Evolutionary conservation across 1,284 basidiomycete genomes (phyloP), one percentile per base, ranked within the genome.

Genomic region (Mycocalia duriaeana): DNA sequence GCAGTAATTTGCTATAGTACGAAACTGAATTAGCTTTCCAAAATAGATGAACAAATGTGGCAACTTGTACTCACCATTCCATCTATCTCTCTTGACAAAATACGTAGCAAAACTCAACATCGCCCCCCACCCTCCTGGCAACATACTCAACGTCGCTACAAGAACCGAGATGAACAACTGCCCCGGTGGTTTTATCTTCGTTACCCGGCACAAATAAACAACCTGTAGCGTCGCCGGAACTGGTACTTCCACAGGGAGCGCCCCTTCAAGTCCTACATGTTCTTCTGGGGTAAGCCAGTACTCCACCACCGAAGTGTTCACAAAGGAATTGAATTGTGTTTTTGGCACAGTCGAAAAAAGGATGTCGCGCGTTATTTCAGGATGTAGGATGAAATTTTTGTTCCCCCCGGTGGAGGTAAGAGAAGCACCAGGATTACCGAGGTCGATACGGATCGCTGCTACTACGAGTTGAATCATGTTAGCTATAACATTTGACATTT

Each of bases 71-170:
- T n/a, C n/a, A n/a, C n/a, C n/a, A n/a, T n/a, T n/a, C n/a, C n/a
- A n/a, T n/a, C n/a, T n/a, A n/a, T n/a, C n/a, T n/a, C n/a, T n/a
- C n/a, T n/a, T n/a, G n/a, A n/a, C n/a, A n/a, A n/a, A n/a, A n/a
- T n/a, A n/a, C n/a, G n/a, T n/a, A n/a, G n/a, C n/a, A n/a, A n/a
- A n/a, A n/a, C n/a, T n/a, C n/a, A n/a, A n/a, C n/a, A n/a, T n/a
- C n/a, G n/a, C n/a, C n/a, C 50, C 61, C 60, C 60, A 61, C 23
- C 46, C 57, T 8, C 49, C 40, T 9, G 52, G 47, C 37, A 59
- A 60, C 57, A 60, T 62, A 40, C 56, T 57, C 23, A 58, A 44
- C 18, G 54, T 56, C 5, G 60, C 60, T 6, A 60, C 57, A 9
- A 62, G 46, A 0, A 59, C 55, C 2, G 60, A 52, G 20, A 60